phyloP scores from a whole-genome alignment of 805 yeast species.

The Ogataea paraovalis region DNA sequence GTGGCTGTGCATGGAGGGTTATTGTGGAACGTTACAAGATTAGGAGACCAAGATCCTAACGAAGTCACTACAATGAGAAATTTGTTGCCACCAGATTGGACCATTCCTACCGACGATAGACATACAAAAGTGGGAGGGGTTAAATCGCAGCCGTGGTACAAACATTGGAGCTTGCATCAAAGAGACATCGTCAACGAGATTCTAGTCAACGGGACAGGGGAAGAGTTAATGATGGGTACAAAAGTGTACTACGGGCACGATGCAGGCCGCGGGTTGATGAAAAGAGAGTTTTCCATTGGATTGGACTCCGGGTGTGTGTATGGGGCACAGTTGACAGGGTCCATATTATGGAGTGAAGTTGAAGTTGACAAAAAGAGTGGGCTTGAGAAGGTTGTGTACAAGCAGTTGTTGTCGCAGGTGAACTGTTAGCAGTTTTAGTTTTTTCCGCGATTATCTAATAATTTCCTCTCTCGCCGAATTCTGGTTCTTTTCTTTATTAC shows the following conservation, averaged over 20 bases:
- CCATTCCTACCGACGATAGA: slow-evolving; percentile 46
- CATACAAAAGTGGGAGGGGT: slow-evolving; percentile 25
- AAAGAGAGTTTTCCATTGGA: slow-evolving; percentile 68
- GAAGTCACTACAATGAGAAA: slow-evolving; percentile 69
- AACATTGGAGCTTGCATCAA: slow-evolving; percentile 30
- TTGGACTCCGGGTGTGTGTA: slow-evolving; percentile 79
- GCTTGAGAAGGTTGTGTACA: slow-evolving; percentile 20
- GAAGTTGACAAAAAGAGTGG: slow-evolving; percentile 4
- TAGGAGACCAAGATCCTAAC: slow-evolving; percentile 56
- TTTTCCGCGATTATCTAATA: too few relatives aligned
- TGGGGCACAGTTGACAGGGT: slow-evolving; percentile 67
- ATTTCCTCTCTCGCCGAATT: too few relatives aligned
- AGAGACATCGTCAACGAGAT: slow-evolving; percentile 6
- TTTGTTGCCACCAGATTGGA: slow-evolving; percentile 61
- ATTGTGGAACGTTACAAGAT: slow-evolving; percentile 51
- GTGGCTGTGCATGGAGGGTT: slow-evolving; percentile 85
- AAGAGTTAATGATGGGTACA: slow-evolving; percentile 21
- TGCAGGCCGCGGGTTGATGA: slow-evolving; percentile 69
- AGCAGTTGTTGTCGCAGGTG: slow-evolving; percentile 25
- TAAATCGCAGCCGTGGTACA: slow-evolving; percentile 32
- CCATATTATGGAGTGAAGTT: slow-evolving; percentile 42
- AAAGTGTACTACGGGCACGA: slow-evolving; percentile 85
- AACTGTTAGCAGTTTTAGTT: slow-evolving; percentile 26
- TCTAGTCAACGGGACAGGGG: slow-evolving; percentile 4
- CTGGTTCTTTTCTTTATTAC: too few relatives aligned